Conservation (phyloP, 2,329 filamentous ascomycete genomes). For the Chaetomiaceae sp. region DNA sequence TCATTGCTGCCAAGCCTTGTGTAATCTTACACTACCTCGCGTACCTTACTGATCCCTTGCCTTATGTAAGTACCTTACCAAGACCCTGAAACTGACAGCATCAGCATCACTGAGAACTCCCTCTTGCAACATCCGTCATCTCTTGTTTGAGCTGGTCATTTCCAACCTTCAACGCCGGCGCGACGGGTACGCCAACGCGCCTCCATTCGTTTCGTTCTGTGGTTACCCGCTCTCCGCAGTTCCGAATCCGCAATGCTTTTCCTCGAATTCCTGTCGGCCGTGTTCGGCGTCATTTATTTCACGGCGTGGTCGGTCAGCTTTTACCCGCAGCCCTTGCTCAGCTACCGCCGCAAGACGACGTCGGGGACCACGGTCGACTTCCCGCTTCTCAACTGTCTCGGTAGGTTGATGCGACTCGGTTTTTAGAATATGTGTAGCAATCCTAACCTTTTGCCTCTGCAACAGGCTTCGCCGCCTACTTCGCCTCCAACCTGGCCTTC, state of each 20-base stretch:
- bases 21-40: too few species aligned
- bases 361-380: slow-evolving; percentile 85
- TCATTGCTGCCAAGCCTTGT: too few species aligned
- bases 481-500: slow-evolving; percentile 68
- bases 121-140: too few species aligned
- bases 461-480: slow-evolving; percentile 68
- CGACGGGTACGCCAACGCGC: not conserved
- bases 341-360: slow-evolving; percentile 71
- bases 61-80: too few species aligned
- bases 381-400: slow-evolving; percentile 66
- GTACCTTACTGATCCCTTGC: too few species aligned
- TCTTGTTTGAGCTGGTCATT: too few species aligned
- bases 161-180: too few species aligned
- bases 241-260: slow-evolving; percentile 28
- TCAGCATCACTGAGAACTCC: too few species aligned
- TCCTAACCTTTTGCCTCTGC: not conserved
- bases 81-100: too few species aligned
- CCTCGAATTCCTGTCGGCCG: slow-evolving; percentile 47
- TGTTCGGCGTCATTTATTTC: slow-evolving; percentile 74
- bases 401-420: slow-evolving; percentile 31
- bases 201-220: not conserved
- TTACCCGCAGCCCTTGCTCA: slow-evolving; percentile 84
- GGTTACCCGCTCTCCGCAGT: not conserved
- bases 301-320: slow-evolving; percentile 82
- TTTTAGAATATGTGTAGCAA: not conserved